Base-by-base conservation (phyloP, 345 rosid species). In the Arabidopsis arenosa region DNA sequence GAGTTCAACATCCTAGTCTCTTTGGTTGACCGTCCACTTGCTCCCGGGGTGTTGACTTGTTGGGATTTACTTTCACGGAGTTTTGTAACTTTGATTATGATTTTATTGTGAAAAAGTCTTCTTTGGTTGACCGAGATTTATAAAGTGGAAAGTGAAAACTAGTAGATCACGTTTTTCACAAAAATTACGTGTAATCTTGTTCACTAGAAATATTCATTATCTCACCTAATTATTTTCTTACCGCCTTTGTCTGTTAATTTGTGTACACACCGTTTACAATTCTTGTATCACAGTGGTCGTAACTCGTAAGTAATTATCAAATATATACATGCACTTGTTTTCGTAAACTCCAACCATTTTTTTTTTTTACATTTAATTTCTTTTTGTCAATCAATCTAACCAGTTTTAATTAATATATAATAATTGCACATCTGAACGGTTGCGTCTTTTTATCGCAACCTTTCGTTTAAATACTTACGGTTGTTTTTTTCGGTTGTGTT, bases 11-110 rank as follows among this genome's bases (percentile, higher is more conserved):
- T 69, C 59, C 21, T 23, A 69, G 70, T 69, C 70, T 69, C 70
- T 76, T 43, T 69, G 51, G 75, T 76, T 76, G 80, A 69, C 75
- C 70, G 26, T 15, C 65, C 58, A 45, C 59, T 69, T 54, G 48
- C 72, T 36, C 40, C 59, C 21, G 26, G 6, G 63, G 23, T 62
- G 45, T 36, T 52, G 58, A 69, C 58, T 15, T 61, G 26, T 59
- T 41, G n/a, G 49, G n/a, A 40, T 48, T 32, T 39, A 75, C 47
- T 63, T 60, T 35, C 23, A 62, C 59, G 70, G 35, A 62, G 17
- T 13, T 65, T 59, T 62, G 41, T 53, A 64, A 76, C 4, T 69
- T 60, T 30, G n/a, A 23, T 51, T 28, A 11, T 35, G 11, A 41
- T 12, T 48, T n/a, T 40, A 73, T 32, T 47, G 61, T 72, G 32